These are phyloP conservation scores for Heliosperma pusillum DNA, from an alignment of 148 eudicot species.

Conservation along the genomic window DNA sequence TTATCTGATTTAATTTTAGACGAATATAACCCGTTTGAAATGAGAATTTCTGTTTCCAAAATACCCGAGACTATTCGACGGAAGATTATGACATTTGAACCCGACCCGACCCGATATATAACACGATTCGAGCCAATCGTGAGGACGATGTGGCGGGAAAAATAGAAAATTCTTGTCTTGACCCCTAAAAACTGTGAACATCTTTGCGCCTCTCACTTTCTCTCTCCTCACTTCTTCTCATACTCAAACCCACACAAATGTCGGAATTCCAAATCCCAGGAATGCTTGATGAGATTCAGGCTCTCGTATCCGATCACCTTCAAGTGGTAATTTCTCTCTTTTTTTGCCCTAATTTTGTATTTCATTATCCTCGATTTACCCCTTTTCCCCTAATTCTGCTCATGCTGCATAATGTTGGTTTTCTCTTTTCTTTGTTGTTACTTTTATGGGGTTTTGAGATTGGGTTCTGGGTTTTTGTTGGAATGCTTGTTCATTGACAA, in stretches of 20 bases:
- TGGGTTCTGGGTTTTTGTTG: conserved; percentile 2
- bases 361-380: background rate
- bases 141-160: conserved; percentile 27
- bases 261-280: conserved; percentile 70
- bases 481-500: background rate
- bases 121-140: background rate
- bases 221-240: background rate
- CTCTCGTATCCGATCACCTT: conserved; percentile 72
- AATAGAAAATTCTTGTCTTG: background rate
- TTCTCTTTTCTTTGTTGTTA: background rate
- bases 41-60: too few species aligned
- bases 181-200: conserved; percentile 7
- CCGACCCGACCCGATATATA: background rate
- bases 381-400: conserved; percentile 9
- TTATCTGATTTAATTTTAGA: too few species aligned
- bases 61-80: too few species aligned
- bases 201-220: conserved; percentile 6
- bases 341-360: background rate
- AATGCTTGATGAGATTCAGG: conserved; percentile 65
- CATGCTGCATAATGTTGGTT: too few species aligned
- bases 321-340: conserved; percentile 67
- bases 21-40: too few species aligned
- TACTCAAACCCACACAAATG: conserved; percentile 32
- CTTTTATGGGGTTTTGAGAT: background rate
- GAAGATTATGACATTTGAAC: too few species aligned